These are phyloP conservation scores for Microcyclospora pomicola DNA, from an alignment of 2,329 filamentous ascomycete species.

Conservation along the genomic window DNA sequence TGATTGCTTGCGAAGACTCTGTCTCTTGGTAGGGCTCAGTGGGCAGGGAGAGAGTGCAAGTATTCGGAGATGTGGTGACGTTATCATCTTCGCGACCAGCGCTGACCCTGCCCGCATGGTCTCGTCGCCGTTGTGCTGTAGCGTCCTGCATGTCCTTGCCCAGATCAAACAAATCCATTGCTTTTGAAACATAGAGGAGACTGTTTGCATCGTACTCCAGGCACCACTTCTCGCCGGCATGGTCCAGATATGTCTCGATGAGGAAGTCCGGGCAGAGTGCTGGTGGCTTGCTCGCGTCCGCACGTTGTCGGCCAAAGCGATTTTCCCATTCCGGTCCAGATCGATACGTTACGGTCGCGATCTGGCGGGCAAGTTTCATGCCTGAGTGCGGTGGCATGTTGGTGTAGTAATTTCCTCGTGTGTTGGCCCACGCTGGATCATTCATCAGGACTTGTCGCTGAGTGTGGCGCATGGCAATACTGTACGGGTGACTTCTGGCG, in stretches of 20 bases:
- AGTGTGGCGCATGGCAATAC: slow-evolving; percentile 95
- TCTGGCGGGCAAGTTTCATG: slow-evolving; percentile 96
- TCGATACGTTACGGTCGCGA: slow-evolving; percentile 93
- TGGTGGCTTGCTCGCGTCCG: slow-evolving; percentile 73
- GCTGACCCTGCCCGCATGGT: slow-evolving; percentile 43
- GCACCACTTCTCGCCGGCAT: slow-evolving; percentile 96
- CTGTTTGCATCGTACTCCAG: slow-evolving; percentile 94
- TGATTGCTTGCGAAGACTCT: slow-evolving; percentile 36
- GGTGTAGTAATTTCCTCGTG: slow-evolving; percentile 77
- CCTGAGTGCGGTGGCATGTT: slow-evolving; percentile 80
- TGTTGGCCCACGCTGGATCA: slow-evolving; percentile 74
- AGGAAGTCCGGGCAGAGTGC: slow-evolving; percentile 95
- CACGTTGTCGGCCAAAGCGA: slow-evolving; percentile 74
- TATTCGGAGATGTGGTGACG: slow-evolving; percentile 23
- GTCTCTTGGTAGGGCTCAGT: slow-evolving; percentile 79
- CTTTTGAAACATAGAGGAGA: slow-evolving; percentile 89
- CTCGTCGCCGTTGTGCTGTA: slow-evolving; percentile 47
- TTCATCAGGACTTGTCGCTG: slow-evolving; percentile 98
- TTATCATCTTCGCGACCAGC: slow-evolving; percentile 4
- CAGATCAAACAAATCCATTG: slow-evolving; percentile 96
- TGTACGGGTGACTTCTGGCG: slow-evolving; percentile 89
- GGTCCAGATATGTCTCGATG: slow-evolving; percentile 95
- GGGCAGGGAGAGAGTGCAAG: slow-evolving; percentile 73
- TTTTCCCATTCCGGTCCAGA: slow-evolving; percentile 97
- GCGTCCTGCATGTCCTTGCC: slow-evolving; percentile 55